phyloP scores from a whole-genome alignment of 2,329 filamentous ascomycete genomes.

The Cyclaneusma minus region DNA sequence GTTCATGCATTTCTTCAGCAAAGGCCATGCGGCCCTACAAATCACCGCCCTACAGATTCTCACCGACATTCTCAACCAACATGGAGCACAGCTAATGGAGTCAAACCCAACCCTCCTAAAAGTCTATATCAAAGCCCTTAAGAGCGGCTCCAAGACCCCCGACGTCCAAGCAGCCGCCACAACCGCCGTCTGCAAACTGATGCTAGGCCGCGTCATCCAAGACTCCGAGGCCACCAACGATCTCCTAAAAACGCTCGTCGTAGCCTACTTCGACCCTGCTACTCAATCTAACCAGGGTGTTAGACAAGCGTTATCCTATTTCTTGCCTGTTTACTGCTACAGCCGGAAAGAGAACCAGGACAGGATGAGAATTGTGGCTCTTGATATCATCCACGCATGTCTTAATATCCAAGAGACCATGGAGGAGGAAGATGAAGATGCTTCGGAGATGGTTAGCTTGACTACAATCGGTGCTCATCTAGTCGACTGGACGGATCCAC shows the following conservation, averaged over 20 bases:
- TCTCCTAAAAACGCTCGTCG: constrained; percentile 69
- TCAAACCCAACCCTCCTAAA: constrained; percentile 59
- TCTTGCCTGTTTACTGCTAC: constrained; percentile 88
- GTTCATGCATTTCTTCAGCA: constrained; percentile 91
- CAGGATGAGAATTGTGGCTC: constrained; percentile 59
- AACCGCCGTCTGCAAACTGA: constrained; percentile 68
- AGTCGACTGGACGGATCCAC: constrained; percentile 88
- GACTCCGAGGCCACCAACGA: constrained; percentile 49
- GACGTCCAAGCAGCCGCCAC: constrained; percentile 72
- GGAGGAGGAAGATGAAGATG: constrained; percentile 62
- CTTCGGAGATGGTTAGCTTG: constrained; percentile 66
- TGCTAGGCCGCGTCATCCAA: constrained; percentile 65
- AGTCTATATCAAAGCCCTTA: constrained; percentile 71
- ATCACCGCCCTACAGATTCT: constrained; percentile 84
- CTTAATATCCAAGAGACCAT: constrained; percentile 56
- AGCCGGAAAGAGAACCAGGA: constrained; percentile 69
- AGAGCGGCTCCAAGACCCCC: constrained; percentile 50
- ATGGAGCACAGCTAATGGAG: constrained; percentile 63
- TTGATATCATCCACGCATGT: constrained; percentile 61
- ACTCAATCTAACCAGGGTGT: constrained; percentile 68
- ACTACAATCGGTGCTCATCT: constrained; percentile 67
- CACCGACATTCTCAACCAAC: constrained; percentile 81
- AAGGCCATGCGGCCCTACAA: constrained; percentile 80
- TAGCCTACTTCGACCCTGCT: constrained; percentile 81
- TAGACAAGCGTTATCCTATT: constrained; percentile 79